Evolutionary conservation across 2,329 filamentous ascomycete species (phyloP).

Genomic region (Ilyonectria destructans): DNA sequence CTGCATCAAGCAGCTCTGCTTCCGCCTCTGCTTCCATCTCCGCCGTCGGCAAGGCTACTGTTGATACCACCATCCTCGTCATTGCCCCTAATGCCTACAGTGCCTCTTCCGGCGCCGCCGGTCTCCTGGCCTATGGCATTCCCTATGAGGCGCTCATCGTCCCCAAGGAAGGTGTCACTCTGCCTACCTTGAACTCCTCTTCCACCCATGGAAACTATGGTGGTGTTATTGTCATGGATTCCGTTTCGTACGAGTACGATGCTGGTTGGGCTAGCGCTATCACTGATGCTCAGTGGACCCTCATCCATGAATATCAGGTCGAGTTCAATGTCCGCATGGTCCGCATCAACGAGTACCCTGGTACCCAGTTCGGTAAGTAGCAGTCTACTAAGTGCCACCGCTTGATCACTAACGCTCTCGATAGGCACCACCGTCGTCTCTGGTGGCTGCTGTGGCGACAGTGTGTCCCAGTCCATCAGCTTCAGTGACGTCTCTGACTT

Average conservation of each 20-base stretch:
- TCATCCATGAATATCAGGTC: slow-evolving; percentile 33
- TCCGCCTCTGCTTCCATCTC: slow-evolving; percentile 1
- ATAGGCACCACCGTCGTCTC: not conserved
- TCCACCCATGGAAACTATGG: slow-evolving; percentile 31
- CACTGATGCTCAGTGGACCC: slow-evolving; percentile 32
- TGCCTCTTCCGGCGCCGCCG: slow-evolving; percentile 16
- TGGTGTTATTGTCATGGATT: slow-evolving; percentile 33
- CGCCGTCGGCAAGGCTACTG: slow-evolving; percentile 2
- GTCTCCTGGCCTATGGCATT: slow-evolving; percentile 39
- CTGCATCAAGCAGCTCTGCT: not conserved
- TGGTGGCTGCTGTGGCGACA: slow-evolving; percentile 14
- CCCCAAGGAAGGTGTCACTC: slow-evolving; percentile 19
- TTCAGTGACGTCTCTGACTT: slow-evolving; percentile 34
- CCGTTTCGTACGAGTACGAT: slow-evolving; percentile 35
- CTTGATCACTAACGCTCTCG: not conserved
- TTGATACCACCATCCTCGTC: slow-evolving; percentile 29
- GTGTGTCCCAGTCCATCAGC: slow-evolving; percentile 31
- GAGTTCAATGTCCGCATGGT: slow-evolving; percentile 38
- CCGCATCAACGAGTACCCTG: slow-evolving; percentile 39
- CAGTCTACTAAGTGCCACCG: not conserved
- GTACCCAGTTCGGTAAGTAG: slow-evolving; percentile 30
- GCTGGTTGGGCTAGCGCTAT: slow-evolving; percentile 36
- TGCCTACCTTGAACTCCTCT: slow-evolving; percentile 35
- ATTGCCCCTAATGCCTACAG: slow-evolving; percentile 23
- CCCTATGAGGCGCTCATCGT: slow-evolving; percentile 34